A percentile compares a stretch with the other conserved stretches of the same genome.
phyloP scores from a whole-genome alignment of 2,329 filamentous ascomycete genomes.

The Cadophora malorum region DNA sequence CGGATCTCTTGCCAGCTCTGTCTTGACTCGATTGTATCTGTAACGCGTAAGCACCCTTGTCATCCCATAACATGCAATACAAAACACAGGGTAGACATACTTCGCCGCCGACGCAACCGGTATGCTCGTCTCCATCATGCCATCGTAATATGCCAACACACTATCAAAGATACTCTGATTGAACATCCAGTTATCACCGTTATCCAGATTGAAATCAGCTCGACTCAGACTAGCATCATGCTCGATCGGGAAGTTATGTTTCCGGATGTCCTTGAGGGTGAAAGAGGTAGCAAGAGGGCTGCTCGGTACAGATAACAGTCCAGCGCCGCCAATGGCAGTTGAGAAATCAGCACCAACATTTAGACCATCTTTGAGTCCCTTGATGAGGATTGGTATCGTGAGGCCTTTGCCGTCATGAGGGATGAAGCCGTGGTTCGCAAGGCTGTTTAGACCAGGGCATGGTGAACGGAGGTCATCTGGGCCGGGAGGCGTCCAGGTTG shows the following conservation, averaged over 20 bases:
- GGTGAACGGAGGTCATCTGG: slow-evolving; percentile 39
- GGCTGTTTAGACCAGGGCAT: slow-evolving; percentile 43
- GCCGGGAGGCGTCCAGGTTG: slow-evolving; percentile 29
- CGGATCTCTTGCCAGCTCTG: slow-evolving; percentile 41
- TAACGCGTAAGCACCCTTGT: neutral
- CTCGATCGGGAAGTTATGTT: slow-evolving; percentile 48
- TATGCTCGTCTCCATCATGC: slow-evolving; percentile 40
- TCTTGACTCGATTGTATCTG: slow-evolving; percentile 42
- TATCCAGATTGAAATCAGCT: slow-evolving; percentile 43
- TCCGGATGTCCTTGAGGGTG: slow-evolving; percentile 35
- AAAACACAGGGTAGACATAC: slow-evolving; percentile 4
- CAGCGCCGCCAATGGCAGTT: slow-evolving; percentile 39
- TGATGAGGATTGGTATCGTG: slow-evolving; percentile 41
- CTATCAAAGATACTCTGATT: slow-evolving; percentile 44
- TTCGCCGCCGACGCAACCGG: slow-evolving; percentile 42
- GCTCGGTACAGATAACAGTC: slow-evolving; percentile 32
- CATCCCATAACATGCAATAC: neutral
- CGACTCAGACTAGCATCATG: slow-evolving; percentile 47
- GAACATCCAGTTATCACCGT: slow-evolving; percentile 47
- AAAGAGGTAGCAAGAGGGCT: slow-evolving; percentile 36
- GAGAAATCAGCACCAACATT: slow-evolving; percentile 46
- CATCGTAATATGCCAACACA: slow-evolving; percentile 40
- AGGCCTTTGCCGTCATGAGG: slow-evolving; percentile 45
- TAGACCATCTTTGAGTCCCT: slow-evolving; percentile 35
- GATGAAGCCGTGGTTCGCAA: slow-evolving; percentile 45